Evolutionary conservation across 179 eudicot species (phyloP).

Genomic region (Vitellaria paradoxa): DNA sequence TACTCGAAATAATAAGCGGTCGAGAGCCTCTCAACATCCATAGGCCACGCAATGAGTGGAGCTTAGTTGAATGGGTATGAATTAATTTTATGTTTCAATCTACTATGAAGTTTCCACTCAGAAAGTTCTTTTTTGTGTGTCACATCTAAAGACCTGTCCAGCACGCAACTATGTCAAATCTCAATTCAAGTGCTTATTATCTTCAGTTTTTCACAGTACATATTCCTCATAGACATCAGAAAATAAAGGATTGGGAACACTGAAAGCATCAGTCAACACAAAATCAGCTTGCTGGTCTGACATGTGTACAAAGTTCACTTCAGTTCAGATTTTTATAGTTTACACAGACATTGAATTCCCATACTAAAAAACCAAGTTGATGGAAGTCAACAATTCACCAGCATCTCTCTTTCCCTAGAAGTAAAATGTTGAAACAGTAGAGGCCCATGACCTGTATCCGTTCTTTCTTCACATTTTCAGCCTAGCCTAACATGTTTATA

Average conservation of each 20-base stretch:
- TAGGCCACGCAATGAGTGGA: constrained; percentile 53
- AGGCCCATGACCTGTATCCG: neutral
- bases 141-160: constrained; percentile 3
- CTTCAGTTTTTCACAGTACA: neutral
- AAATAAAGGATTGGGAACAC: neutral
- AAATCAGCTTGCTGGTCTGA: neutral
- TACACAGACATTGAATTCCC: neutral
- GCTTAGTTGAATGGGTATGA: constrained; percentile 63
- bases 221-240: neutral
- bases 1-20: constrained; percentile 55
- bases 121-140: neutral
- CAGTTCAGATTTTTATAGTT: neutral
- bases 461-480: neutral
- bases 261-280: neutral
- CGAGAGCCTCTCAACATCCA: constrained; percentile 55
- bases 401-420: neutral
- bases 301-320: neutral
- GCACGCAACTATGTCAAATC: neutral
- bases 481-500: neutral
- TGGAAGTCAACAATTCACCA: neutral
- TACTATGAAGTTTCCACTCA: constrained; percentile 1
- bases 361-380: neutral
- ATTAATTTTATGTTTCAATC: constrained; percentile 7
- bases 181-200: neutral
- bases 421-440: neutral